A percentile compares a stretch with the other conserved stretches of the same genome.
These are phyloP conservation scores for Oidiodendron maius DNA, from an alignment of 495 filamentous ascomycete genomes.

Conservation along the genomic window DNA sequence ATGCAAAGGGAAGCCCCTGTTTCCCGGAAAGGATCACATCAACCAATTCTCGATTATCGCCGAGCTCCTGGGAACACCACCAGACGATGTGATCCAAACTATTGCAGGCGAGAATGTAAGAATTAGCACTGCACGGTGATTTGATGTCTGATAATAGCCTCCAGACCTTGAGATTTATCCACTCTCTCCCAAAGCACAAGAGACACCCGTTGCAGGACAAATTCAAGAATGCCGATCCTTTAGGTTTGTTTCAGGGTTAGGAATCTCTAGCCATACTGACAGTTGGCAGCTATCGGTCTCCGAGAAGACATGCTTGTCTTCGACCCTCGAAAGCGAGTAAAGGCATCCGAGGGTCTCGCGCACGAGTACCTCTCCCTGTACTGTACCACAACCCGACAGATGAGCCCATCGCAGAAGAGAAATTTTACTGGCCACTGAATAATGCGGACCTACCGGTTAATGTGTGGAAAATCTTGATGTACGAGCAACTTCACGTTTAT, in stretches of 20 bases:
- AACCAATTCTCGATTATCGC: constrained; percentile 99
- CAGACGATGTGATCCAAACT: constrained; percentile 96
- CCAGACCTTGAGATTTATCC: constrained; percentile 93
- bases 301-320: constrained; percentile 97
- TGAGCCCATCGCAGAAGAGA: constrained; percentile 92
- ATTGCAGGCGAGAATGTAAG: constrained; percentile 95
- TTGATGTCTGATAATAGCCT: constrained; percentile 10
- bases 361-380: constrained; percentile 90
- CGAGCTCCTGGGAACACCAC: constrained; percentile 93
- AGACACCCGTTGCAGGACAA: constrained; percentile 84
- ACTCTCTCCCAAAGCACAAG: constrained; percentile 94
- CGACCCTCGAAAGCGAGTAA: constrained; percentile 86
- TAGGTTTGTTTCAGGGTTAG: constrained; percentile 49
- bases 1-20: constrained; percentile 96
- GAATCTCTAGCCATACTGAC: constrained; percentile 4
- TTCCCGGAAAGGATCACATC: constrained; percentile 98
- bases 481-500: constrained; percentile 32
- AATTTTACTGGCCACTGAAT: constrained; percentile 99
- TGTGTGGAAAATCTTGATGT: constrained; percentile 99
- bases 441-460: constrained; percentile 96
- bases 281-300: constrained; percentile 74
- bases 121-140: background rate
- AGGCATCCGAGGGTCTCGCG: constrained; percentile 74
- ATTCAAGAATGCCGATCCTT: constrained; percentile 93
- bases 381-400: constrained; percentile 94